phyloP scores from a whole-genome alignment of 768 basidiomycete species.

The Lactifluus volemus region DNA sequence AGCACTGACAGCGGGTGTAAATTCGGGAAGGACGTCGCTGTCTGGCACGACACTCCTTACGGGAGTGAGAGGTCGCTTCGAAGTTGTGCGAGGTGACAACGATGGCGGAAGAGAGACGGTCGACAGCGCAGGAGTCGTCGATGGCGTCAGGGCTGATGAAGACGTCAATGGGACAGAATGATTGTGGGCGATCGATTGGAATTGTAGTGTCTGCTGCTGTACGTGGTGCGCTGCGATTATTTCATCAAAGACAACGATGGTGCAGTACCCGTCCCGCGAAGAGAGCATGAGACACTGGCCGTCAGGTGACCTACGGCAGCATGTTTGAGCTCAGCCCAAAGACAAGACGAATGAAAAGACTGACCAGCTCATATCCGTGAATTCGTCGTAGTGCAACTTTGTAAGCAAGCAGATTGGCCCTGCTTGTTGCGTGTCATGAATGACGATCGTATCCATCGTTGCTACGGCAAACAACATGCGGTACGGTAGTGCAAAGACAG shows the following conservation, averaged over 20 bases:
- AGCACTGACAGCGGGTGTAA: conserved; percentile 20
- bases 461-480: conserved; percentile 92
- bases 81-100: conserved; percentile 16
- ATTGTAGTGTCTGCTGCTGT: conserved; percentile 84
- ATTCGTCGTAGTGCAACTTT: conserved; percentile 94
- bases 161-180: conserved; percentile 58
- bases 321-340: background rate
- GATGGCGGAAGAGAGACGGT: conserved; percentile 16
- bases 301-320: conserved; percentile 74
- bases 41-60: conserved; percentile 12
- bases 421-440: conserved; percentile 96
- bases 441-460: conserved; percentile 90
- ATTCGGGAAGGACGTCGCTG: conserved; percentile 7
- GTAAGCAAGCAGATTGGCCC: conserved; percentile 86
- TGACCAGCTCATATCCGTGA: conserved; percentile 94
- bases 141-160: conserved; percentile 30
- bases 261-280: conserved; percentile 95
- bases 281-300: conserved; percentile 89
- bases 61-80: conserved; percentile 26
- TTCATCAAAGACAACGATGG: conserved; percentile 90
- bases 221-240: conserved; percentile 81
- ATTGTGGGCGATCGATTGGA: conserved; percentile 84
- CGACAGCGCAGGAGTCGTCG: conserved; percentile 30
- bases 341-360: conserved; percentile 25
- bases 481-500: conserved; percentile 86